phyloP scores from a whole-genome alignment of 768 basidiomycete species.

The Cystobasidium tubakii region DNA sequence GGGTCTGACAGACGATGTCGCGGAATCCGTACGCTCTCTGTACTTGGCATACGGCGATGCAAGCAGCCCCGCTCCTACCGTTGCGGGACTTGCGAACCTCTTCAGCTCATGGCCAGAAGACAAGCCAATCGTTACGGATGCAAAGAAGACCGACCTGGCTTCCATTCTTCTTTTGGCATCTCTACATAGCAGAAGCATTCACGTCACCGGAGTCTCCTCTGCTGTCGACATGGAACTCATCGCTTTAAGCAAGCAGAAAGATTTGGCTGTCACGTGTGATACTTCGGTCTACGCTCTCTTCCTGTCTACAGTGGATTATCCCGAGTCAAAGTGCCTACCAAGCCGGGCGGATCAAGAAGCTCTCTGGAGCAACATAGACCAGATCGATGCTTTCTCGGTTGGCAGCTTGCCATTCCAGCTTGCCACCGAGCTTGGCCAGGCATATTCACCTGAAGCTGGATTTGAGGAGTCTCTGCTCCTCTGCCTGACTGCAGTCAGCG shows the following conservation, averaged over 20 bases:
- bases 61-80: not conserved
- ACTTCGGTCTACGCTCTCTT: slow-evolving; percentile 86
- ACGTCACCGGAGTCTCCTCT: slow-evolving; percentile 80
- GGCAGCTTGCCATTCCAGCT: slow-evolving; percentile 76
- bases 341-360: slow-evolving; percentile 68
- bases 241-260: slow-evolving; percentile 85
- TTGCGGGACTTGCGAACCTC: slow-evolving; percentile 73
- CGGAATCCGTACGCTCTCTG: slow-evolving; percentile 72
- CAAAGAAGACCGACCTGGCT: slow-evolving; percentile 82
- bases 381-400: slow-evolving; percentile 85
- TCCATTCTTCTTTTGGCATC: slow-evolving; percentile 90
- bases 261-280: slow-evolving; percentile 91
- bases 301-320: slow-evolving; percentile 72
- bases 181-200: slow-evolving; percentile 77
- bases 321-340: slow-evolving; percentile 62
- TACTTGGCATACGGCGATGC: slow-evolving; percentile 69
- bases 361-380: slow-evolving; percentile 75
- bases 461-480: slow-evolving; percentile 81
- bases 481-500: slow-evolving; percentile 73
- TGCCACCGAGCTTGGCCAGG: slow-evolving; percentile 59
- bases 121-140: slow-evolving; percentile 90
- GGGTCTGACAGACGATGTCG: slow-evolving; percentile 65
- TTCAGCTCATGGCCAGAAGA: slow-evolving; percentile 84
- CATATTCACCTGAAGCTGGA: slow-evolving; percentile 66
- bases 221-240: slow-evolving; percentile 84